phyloP scores from a whole-genome alignment of 2,329 filamentous ascomycete genomes.

The Diaporthe destruens region DNA sequence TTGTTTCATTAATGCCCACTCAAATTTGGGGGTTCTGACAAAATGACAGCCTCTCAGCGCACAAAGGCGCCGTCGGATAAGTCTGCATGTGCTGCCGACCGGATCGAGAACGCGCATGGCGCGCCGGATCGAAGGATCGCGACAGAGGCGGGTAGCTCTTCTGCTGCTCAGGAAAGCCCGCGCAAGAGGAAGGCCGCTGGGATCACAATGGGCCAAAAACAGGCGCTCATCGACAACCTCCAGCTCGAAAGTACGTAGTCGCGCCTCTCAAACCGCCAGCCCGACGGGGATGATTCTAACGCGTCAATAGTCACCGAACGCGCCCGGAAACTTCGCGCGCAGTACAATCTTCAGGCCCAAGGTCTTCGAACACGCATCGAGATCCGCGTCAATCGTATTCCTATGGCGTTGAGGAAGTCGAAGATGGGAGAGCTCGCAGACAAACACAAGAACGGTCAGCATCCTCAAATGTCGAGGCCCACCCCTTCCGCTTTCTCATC shows the following conservation, averaged over 20 bases:
- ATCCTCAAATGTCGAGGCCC: conserved; percentile 58
- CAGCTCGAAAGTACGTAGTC: conserved; percentile 81
- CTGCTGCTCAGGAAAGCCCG: conserved; percentile 66
- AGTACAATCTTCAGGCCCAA: conserved; percentile 90
- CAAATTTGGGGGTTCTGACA: conserved; percentile 47
- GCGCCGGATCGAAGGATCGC: conserved; percentile 48
- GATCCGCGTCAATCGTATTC: conserved; percentile 93
- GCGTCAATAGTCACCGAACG: conserved; percentile 80
- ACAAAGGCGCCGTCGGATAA: conserved; percentile 61
- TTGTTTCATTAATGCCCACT: not conserved
- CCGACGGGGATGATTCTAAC: conserved; percentile 39
- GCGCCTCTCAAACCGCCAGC: not conserved
- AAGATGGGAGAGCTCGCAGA: conserved; percentile 82
- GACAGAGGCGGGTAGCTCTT: conserved; percentile 52
- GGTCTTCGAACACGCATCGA: conserved; percentile 88
- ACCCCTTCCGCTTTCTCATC: conserved; percentile 45
- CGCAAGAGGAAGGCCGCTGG: conserved; percentile 71
- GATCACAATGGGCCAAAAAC: conserved; percentile 80
- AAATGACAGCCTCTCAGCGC: conserved; percentile 62
- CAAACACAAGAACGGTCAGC: conserved; percentile 40
- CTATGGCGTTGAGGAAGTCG: conserved; percentile 79
- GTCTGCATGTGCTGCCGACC: conserved; percentile 47
- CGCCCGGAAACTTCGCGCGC: conserved; percentile 86
- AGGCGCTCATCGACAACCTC: conserved; percentile 88
- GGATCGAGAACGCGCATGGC: conserved; percentile 45